These are phyloP conservation scores for Ceratocystis colombiana DNA, from an alignment of 2,329 filamentous ascomycete genomes.

Conservation along the genomic window DNA sequence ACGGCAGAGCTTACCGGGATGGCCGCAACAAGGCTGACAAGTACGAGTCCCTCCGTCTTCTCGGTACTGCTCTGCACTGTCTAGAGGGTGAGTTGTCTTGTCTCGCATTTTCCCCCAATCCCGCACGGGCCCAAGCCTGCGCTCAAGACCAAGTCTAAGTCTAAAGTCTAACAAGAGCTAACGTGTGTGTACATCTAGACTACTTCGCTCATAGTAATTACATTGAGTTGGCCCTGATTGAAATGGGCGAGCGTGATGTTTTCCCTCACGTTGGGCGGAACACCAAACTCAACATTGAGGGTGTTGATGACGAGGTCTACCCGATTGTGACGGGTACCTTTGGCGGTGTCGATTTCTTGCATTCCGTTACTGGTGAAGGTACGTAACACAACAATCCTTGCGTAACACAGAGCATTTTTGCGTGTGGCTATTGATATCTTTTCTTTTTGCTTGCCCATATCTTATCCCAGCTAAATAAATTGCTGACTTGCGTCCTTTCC, in stretches of 20 bases:
- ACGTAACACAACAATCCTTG: slow-evolving; percentile 25
- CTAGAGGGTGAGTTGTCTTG: slow-evolving; percentile 51
- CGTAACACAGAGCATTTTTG: background rate
- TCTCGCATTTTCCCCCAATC: background rate
- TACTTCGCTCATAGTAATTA: slow-evolving; percentile 94
- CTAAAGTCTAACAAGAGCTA: background rate
- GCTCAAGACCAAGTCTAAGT: background rate
- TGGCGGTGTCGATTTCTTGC: slow-evolving; percentile 86
- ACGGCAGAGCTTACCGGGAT: slow-evolving; percentile 60
- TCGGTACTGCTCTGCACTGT: slow-evolving; percentile 84
- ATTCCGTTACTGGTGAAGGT: slow-evolving; percentile 67
- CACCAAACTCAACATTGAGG: slow-evolving; percentile 60
- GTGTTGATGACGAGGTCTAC: slow-evolving; percentile 57
- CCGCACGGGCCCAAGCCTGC: slow-evolving; percentile 11
- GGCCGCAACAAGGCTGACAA: slow-evolving; percentile 58
- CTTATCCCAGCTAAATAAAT: background rate
- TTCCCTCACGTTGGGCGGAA: slow-evolving; percentile 78
- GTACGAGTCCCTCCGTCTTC: slow-evolving; percentile 72
- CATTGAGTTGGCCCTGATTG: slow-evolving; percentile 74
- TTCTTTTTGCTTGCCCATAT: background rate
- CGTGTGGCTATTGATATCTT: too few relatives aligned
- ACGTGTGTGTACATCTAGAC: slow-evolving; percentile 40
- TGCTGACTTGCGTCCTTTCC: background rate
- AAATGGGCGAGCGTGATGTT: slow-evolving; percentile 67
- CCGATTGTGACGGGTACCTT: slow-evolving; percentile 86